Evolutionary conservation across 2,329 filamentous ascomycete species (phyloP), one percentile per base, ranked within the genome.

Genomic region (Botrytis paeoniae): DNA sequence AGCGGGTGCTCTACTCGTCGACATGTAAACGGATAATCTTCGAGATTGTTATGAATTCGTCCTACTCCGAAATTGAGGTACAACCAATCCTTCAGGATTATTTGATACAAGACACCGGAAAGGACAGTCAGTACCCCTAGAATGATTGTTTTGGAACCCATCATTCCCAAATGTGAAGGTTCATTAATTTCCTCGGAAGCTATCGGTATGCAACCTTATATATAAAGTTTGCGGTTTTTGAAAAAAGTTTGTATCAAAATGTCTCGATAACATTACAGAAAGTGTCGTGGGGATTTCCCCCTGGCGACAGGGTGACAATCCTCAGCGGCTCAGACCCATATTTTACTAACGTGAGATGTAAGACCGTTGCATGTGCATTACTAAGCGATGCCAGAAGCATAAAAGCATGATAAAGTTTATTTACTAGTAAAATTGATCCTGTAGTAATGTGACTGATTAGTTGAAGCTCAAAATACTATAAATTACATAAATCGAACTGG

Each of bases 61-160:
- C 78, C 79, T 70, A 79, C 57, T 25, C 82, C 81, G 12, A 83
- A 45, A 22, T 75, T 75, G 48, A 78, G 71, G 71, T 81, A 80
- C 14, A 82, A 48, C 39, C 80, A 35, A 51, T 76, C 51, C 65
- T 79, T 80, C 72, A 79, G 75, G 25, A 80, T 37, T 39, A 78
- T 77, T 76, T 82, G 80, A 70, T 81, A 81, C 12, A 80, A 54
- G 25, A 78, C 45, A 25, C 25, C 65, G n/a, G 29, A 29, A 35
- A 68, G 25, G 35, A 68, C 48, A 25, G 65, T 69, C 29, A 68
- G 18, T 8, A 18, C 9, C 9, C 48, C 65, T 14, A 57, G 7
- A 29, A 39, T 54, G 35, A 54, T 54, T 12, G 64, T 39, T 54
- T 22, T 54, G 25, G 64, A 54, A 39, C 22, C 45, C 43, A 68